phyloP scores from a whole-genome alignment of 2,329 filamentous ascomycete genomes.

The Ceratocystis eucalypticola region DNA sequence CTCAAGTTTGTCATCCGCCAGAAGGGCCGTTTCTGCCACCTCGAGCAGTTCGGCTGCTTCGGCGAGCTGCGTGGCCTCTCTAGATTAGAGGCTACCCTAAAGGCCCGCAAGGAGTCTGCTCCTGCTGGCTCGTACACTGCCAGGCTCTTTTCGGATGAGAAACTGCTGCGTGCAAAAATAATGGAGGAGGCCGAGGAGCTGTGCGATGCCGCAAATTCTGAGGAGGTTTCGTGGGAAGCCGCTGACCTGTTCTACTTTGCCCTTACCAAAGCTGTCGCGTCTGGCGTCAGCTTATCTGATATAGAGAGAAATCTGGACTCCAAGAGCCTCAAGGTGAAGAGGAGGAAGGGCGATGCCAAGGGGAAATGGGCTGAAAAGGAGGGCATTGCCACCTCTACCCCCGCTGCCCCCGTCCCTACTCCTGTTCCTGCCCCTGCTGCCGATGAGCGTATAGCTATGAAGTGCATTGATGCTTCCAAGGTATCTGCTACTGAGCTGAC shows the following conservation, averaged over 20 bases:
- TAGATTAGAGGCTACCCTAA: constrained; percentile 73
- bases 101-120: constrained; percentile 66
- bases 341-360: constrained; percentile 87
- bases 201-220: constrained; percentile 67
- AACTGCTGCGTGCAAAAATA: constrained; percentile 84
- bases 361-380: constrained; percentile 80
- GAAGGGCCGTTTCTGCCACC: constrained; percentile 85
- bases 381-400: constrained; percentile 41
- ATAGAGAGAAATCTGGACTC: constrained; percentile 86
- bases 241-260: constrained; percentile 95
- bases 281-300: constrained; percentile 74
- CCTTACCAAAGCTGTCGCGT: constrained; percentile 71
- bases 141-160: constrained; percentile 79
- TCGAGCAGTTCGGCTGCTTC: constrained; percentile 86
- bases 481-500: constrained; percentile 52
- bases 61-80: constrained; percentile 70
- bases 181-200: constrained; percentile 97
- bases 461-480: constrained; percentile 55
- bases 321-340: constrained; percentile 90
- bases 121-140: constrained; percentile 89
- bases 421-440: constrained; percentile 28
- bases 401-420: constrained; percentile 22
- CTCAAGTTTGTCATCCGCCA: constrained; percentile 82
- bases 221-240: constrained; percentile 85
- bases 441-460: constrained; percentile 62